A percentile compares a stretch with the other conserved stretches of the same genome.
Evolutionary conservation across 768 basidiomycete species (phyloP).

Genomic region (Kwoniella newhampshirensis): DNA sequence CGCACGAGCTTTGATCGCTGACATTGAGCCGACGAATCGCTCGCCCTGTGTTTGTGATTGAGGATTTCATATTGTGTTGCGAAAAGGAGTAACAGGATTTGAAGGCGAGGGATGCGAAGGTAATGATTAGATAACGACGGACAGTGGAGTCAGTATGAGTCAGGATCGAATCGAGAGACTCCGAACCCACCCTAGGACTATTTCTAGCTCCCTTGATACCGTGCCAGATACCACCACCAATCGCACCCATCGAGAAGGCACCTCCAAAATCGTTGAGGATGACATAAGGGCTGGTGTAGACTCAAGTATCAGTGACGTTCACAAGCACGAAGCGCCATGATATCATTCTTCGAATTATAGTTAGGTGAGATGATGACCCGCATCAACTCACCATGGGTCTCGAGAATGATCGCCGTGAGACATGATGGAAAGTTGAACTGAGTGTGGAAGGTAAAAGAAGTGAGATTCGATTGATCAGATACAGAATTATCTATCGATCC

Average conservation of each 20-base stretch:
- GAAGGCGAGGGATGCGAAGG: too few relatives aligned
- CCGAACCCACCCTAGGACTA: conserved; percentile 74
- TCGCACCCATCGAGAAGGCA: conserved; percentile 95
- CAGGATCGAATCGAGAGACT: not conserved
- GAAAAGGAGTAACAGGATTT: too few relatives aligned
- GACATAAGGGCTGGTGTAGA: conserved; percentile 99
- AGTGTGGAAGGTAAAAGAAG: not conserved
- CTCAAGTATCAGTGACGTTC: too few relatives aligned
- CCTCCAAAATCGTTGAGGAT: conserved; percentile 98
- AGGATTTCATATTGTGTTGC: too few relatives aligned
- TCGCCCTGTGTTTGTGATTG: conserved; percentile 66
- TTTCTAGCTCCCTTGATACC: conserved; percentile 97
- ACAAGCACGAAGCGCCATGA: too few relatives aligned
- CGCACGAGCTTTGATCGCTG: conserved; percentile 95
- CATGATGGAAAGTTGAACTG: conserved; percentile 58
- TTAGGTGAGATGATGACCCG: too few relatives aligned
- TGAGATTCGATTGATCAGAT: not conserved
- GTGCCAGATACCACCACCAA: conserved; percentile 98
- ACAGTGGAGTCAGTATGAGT: not conserved
- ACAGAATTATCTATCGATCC: too few relatives aligned
- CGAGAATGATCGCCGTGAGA: conserved; percentile 88
- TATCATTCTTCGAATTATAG: too few relatives aligned
- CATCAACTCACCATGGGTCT: conserved; percentile 73
- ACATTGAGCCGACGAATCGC: conserved; percentile 86
- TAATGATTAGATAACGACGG: too few relatives aligned